phyloP scores from a whole-genome alignment of 352 stramenopile genomes.

The Plasmopara muralis region DNA sequence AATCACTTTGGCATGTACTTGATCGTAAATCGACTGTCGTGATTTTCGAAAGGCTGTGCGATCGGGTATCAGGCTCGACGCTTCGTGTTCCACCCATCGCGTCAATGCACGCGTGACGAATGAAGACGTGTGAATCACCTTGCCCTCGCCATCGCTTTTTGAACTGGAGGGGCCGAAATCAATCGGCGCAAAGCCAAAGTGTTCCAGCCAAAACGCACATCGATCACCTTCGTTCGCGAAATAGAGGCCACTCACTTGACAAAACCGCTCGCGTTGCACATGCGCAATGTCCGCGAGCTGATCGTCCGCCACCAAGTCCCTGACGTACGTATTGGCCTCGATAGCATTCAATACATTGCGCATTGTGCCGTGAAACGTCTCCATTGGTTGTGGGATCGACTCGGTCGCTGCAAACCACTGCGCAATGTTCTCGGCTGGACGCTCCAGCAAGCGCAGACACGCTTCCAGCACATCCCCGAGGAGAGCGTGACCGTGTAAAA shows the following conservation, averaged over 20 bases:
- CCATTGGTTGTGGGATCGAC: constrained; percentile 57
- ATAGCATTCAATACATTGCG: constrained; percentile 66
- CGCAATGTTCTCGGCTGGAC: constrained; percentile 32
- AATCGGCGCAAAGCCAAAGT: constrained; percentile 59
- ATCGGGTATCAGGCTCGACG: constrained; percentile 55
- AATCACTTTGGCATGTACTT: constrained; percentile 53
- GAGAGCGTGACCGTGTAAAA: constrained; percentile 57
- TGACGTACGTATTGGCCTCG: constrained; percentile 58
- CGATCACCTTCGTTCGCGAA: constrained; percentile 43
- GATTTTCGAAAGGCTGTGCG: constrained; percentile 44
- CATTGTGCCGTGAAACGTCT: constrained; percentile 70
- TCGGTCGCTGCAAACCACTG: constrained; percentile 42
- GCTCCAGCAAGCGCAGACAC: constrained; percentile 44
- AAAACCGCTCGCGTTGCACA: constrained; percentile 65
- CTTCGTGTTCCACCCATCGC: constrained; percentile 43
- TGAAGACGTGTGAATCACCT: constrained; percentile 25
- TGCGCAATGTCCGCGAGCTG: constrained; percentile 47
- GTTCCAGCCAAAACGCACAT: constrained; percentile 47
- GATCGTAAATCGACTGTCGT: constrained; percentile 65
- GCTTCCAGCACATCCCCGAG: constrained; percentile 53
- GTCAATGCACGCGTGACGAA: constrained; percentile 46
- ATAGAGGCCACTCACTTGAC: constrained; percentile 66
- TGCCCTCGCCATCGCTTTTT: constrained; percentile 15
- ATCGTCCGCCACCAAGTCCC: constrained; percentile 51
- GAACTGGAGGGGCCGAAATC: constrained; percentile 9